Evolutionary conservation across 306 rosid species (phyloP).

Genomic region (Prunus padus): DNA sequence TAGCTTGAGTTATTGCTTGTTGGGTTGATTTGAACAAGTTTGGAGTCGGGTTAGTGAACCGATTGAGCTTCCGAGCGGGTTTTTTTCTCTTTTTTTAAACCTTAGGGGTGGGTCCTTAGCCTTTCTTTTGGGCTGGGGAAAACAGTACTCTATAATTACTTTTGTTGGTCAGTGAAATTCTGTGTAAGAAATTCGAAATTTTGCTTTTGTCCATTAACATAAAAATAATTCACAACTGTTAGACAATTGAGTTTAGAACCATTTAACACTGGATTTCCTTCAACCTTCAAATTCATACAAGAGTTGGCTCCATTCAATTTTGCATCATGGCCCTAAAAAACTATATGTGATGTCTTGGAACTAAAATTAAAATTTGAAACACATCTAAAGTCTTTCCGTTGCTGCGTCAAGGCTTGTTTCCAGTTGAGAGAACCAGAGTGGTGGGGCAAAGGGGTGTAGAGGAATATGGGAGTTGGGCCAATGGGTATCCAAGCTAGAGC

Average conservation of each 20-base stretch:
- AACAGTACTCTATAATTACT: neutral
- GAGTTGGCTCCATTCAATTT: neutral
- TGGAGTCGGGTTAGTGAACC: constrained; percentile 26
- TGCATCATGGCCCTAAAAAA: neutral
- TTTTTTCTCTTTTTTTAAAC: neutral
- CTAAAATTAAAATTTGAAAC: neutral
- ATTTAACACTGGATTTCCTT: neutral
- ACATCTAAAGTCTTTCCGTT: neutral
- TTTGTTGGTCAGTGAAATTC: neutral
- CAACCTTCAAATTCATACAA: neutral
- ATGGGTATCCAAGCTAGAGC: neutral
- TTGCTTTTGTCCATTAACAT: neutral
- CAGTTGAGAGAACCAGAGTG: neutral
- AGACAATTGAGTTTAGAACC: neutral
- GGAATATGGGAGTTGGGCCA: neutral
- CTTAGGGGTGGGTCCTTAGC: neutral
- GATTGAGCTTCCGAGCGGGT: constrained; percentile 12
- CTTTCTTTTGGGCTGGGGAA: neutral
- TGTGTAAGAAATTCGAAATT: neutral
- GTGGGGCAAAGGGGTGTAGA: neutral
- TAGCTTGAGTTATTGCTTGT: constrained; percentile 24
- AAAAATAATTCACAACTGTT: neutral
- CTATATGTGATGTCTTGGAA: neutral
- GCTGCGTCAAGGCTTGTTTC: neutral
- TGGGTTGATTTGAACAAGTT: constrained; percentile 31